Base-by-base conservation (phyloP, 2,329 filamentous ascomycete genomes). In the Pochonia chlamydosporia region DNA sequence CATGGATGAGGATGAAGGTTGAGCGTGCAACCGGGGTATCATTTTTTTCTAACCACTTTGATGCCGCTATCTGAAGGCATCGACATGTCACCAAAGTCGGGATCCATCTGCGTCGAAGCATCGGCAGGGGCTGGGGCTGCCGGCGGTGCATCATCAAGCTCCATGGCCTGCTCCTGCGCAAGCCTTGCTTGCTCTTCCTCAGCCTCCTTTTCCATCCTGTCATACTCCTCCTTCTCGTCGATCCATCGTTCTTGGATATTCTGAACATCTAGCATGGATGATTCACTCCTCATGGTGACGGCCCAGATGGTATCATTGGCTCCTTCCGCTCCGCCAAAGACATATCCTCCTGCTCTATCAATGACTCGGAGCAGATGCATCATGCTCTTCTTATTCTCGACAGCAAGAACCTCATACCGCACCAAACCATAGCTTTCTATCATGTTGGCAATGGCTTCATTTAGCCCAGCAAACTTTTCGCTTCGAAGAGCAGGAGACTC, bases 251-350 rank as follows among this genome's bases (percentile, higher is more conserved):
- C 93, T 68, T 99, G 93, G 53, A 97, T 84, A 66, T 99, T 92
- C 50, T 85, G 75, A 9, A 90, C 82, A 58, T 95, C 90, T 75
- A 95, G 82, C 67, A 83, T 71, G 26, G 81, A 81, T 30, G 82
- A 80, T 49, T 84, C 82, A 49, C 83, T 82, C 48, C 90, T 82
- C 82, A 97, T 95, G 3, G 93, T 89, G 39, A 97, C 84, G 60
- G 95, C 89, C 93, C 93, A 99, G n/a, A 99, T 81, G 6, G 86
- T 91, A 63, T 99, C 92, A 57, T 97, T 96, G 40, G 90, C 89
- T 2, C 90, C 92, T 63, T 96, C 89, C 0, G 89, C 87, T 5
- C 85, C 79, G 0, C 91, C 91, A 70, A 99, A 96, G 1, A 90
- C 87, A 68, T 97, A 97, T 0, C 93, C 93, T 9, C 89, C 85